A percentile compares a stretch with the other conserved stretches of the same genome.
phyloP scores from a whole-genome alignment of 208 protist genomes.

The Herpetomonas muscarum region DNA sequence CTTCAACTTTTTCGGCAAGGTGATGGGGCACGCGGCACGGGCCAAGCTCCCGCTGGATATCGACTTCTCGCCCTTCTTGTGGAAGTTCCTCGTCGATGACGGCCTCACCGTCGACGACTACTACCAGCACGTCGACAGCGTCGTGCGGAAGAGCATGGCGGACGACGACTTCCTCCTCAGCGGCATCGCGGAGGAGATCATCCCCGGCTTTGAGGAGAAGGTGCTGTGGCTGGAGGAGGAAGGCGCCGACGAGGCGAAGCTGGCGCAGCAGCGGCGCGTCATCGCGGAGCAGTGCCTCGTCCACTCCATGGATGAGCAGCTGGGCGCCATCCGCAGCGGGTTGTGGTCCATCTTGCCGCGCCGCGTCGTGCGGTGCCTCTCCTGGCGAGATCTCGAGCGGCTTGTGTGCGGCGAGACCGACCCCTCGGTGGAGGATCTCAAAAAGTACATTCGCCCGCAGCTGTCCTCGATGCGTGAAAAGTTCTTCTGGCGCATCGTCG shows the following conservation, averaged over 20 bases:
- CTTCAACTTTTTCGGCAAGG: conserved; percentile 88
- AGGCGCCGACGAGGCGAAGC: conserved; percentile 17
- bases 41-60: conserved; percentile 72
- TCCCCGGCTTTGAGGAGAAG: conserved; percentile 62
- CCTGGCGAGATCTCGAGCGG: conserved; percentile 78
- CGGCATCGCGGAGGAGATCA: conserved; percentile 78
- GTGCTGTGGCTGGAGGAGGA: conserved; percentile 34
- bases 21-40: conserved; percentile 77
- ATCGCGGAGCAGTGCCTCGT: conserved; percentile 82
- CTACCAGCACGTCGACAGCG: conserved; percentile 85
- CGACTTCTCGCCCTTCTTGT: conserved; percentile 89
- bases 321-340: conserved; percentile 72
- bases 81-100: conserved; percentile 90
- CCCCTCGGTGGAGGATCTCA: conserved; percentile 55
- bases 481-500: conserved; percentile 84
- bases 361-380: conserved; percentile 83
- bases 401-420: conserved; percentile 78
- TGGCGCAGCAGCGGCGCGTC: conserved; percentile 35
- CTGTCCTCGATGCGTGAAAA: conserved; percentile 44
- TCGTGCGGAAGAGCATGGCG: conserved; percentile 71
- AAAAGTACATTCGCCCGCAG: conserved; percentile 60
- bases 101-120: conserved; percentile 76
- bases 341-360: conserved; percentile 73
- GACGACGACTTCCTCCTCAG: conserved; percentile 80
- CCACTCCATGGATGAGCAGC: conserved; percentile 85